Base-by-base conservation (phyloP, 2,329 filamentous ascomycete genomes). In the Cryoendolithus antarcticus region DNA sequence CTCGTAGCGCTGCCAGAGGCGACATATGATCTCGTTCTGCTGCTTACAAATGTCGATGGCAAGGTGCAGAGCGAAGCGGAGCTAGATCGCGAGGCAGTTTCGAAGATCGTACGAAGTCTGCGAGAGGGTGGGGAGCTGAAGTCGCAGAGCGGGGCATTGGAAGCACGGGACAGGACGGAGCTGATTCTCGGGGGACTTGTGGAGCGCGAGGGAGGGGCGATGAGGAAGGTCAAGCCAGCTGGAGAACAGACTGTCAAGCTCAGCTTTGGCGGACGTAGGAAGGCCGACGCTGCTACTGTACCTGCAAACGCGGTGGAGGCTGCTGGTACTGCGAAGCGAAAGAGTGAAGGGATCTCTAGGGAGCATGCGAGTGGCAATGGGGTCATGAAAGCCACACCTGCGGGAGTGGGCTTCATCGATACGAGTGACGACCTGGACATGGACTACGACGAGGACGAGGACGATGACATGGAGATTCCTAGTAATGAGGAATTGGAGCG, bases 141-240 rank as follows among this genome's bases (percentile, higher is more conserved):
- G 53, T 75, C 77, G 35, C 82, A 91, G 60, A 76, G 83, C 57
- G 78, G 78, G 9, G 62, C 65, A 1, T 72, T 82, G 39, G 72
- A 54, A 35, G 57, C 59, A 28, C 55, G 66, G 2, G 76, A 82
- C 55, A 71, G 71, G 45, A 75, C 75, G n/a, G 86, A 94, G 66
- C 83, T 82, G 2, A 82, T 95, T 34, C 67, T 95, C 34, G 84
- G 86, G 0, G 89, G 89, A 0, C 63, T 96, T 30, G 69, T 86
- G 0, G 52, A 57, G 9, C 69, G 75, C 34, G 71, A 66, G 9
- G 63, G 62, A 1, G 72, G 74, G 11, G 80, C 74, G 3, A 86
- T 93, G 64, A 67, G 75, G 50, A 94, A 93, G 70, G 49, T 50
- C 15, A 46, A 35, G 9, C 34, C 45, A 1, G 43, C 39, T 7